Conservation (phyloP, 2,329 filamentous ascomycete genomes). For the Ascochyta pisi region DNA sequence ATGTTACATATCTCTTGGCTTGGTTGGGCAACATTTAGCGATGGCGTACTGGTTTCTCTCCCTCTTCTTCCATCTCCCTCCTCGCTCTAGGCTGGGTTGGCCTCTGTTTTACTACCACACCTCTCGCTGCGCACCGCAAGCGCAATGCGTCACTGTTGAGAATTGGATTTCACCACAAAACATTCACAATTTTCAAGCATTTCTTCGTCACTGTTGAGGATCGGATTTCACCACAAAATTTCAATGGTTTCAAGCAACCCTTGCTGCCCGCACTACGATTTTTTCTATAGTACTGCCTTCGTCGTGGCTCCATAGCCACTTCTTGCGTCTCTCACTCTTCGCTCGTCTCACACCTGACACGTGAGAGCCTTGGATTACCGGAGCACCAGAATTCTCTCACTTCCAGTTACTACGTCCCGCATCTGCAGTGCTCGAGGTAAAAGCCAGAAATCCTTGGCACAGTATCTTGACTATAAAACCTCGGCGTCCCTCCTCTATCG, state of each 20-base stretch:
- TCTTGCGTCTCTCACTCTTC: too few relatives aligned
- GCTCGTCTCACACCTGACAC: too few relatives aligned
- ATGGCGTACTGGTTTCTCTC: conserved; percentile 32
- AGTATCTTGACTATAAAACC: neutral
- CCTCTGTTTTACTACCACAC: conserved; percentile 26
- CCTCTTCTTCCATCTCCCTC: conserved; percentile 17
- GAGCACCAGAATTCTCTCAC: neutral
- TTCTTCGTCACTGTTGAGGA: neutral
- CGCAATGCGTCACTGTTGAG: neutral
- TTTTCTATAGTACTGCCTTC: too few relatives aligned
- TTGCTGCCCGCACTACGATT: too few relatives aligned
- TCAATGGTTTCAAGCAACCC: too few relatives aligned
- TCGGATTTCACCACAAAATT: neutral
- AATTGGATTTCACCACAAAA: neutral
- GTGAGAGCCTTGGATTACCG: too few relatives aligned
- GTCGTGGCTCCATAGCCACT: too few relatives aligned
- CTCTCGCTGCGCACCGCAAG: too few relatives aligned
- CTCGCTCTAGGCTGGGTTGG: conserved; percentile 18
- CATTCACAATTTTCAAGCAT: too few relatives aligned
- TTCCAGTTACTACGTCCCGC: too few relatives aligned
- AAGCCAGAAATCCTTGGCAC: neutral
- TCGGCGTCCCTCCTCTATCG: neutral
- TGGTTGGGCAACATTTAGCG: conserved; percentile 36
- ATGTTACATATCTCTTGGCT: conserved; percentile 18
- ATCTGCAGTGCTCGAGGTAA: neutral